A percentile compares a stretch with the other conserved stretches of the same genome.
phyloP scores from a whole-genome alignment of 306 rosid genomes.

The Dalbergia oliveri region DNA sequence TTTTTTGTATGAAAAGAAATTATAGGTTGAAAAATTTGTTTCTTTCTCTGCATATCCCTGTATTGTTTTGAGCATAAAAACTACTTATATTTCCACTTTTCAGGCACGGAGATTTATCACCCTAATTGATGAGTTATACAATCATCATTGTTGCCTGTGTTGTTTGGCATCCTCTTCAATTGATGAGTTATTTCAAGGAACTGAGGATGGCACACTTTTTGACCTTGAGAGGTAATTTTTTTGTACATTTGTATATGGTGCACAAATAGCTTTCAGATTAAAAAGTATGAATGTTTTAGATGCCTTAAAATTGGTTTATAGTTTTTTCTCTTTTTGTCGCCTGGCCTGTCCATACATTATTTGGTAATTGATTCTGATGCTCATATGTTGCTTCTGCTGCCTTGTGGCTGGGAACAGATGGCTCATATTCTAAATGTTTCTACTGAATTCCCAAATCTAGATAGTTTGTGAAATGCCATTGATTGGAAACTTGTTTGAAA shows the following conservation, averaged over 20 bases:
- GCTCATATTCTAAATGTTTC: constrained; percentile 2
- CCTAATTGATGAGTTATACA: constrained; percentile 92
- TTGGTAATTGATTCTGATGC: constrained; percentile 28
- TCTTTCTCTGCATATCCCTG: constrained; percentile 24
- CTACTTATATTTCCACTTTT: constrained; percentile 24
- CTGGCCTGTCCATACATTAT: constrained; percentile 32
- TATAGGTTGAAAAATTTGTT: constrained; percentile 30
- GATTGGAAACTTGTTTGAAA: neutral
- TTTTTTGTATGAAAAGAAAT: neutral
- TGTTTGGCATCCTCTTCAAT: constrained; percentile 87
- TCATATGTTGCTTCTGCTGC: neutral
- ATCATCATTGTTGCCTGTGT: constrained; percentile 83
- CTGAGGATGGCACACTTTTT: constrained; percentile 93
- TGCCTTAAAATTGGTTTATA: constrained; percentile 6
- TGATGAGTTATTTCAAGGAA: constrained; percentile 95
- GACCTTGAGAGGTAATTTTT: constrained; percentile 87
- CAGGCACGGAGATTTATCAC: constrained; percentile 96
- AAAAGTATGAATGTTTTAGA: constrained; percentile 24
- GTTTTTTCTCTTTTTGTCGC: neutral
- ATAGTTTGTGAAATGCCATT: neutral
- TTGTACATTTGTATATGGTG: constrained; percentile 34
- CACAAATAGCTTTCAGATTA: constrained; percentile 22
- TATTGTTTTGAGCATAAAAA: constrained; percentile 26
- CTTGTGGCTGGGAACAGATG: constrained; percentile 7
- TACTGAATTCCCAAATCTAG: constrained; percentile 13